Base-by-base conservation (phyloP, 1,139 yeast genomes). In the Kodamaea plutei region DNA sequence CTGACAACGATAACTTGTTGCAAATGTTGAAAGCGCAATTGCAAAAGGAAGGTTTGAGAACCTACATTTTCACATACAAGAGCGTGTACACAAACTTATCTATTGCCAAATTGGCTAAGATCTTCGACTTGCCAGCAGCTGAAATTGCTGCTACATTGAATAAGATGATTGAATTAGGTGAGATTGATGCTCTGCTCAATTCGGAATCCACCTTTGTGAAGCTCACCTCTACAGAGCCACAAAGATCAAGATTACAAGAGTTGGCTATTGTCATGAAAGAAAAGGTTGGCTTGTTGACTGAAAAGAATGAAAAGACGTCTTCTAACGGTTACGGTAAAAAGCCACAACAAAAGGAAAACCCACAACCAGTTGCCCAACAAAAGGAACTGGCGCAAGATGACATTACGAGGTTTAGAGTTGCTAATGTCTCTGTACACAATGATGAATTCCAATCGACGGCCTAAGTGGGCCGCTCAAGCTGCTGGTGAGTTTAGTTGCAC, bases 11-110 rank as follows among this genome's bases (percentile, higher is more conserved):
- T 30, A 64, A 69, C 34, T 73, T 88, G 54, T 78, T 82, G 63
- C 60, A 57, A 11, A 79, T 84, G 82, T 72, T 89, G 55, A 73
- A 73, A 45, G 73, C 70, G 44, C 85, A 87, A 65, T 73, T 91
- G 46, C 95, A 89, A 68, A 66, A 80, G 34, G 96, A 87, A 61
- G 95, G 96, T 31, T 73, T 91, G 53, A 77, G 95, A 62, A 87
- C 96, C 15, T 91, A 84, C 56, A 70, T 91, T 45, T 84, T 87
- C 69, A 80, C 87, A 44, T 88, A 82, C 65, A 85, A 84, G 53
- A 59, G 79, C 22, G 80, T 79, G 51, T 89, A 80, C 64, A 66
- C 81, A 39, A 82, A 84, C 44, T 73, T 89, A 38, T 79, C 95
- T n/a, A 58, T 87, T 35, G 58, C 67, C 15, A 77, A 78, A 47